phyloP scores from a whole-genome alignment of 2,329 filamentous ascomycete species.

The Pseudonectria foliicola region DNA sequence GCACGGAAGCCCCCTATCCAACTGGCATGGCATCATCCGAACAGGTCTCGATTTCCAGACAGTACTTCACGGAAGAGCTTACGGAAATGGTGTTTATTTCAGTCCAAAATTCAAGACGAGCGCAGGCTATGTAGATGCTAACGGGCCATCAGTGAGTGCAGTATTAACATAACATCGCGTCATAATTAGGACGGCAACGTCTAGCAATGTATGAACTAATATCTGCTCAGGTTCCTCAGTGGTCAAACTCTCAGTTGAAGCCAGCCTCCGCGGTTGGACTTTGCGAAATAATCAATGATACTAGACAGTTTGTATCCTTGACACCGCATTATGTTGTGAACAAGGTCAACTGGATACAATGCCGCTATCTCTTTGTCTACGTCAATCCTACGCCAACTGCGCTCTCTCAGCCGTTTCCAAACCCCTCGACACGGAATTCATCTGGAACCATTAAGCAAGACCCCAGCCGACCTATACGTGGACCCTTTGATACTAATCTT shows the following conservation, averaged over 20 bases:
- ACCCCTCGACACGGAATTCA: background rate
- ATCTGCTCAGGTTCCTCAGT: conserved; percentile 25
- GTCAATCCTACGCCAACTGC: conserved; percentile 10
- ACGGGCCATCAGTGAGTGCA: background rate
- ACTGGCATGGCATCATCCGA: conserved; percentile 88
- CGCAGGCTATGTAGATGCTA: conserved; percentile 5
- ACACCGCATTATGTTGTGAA: conserved; percentile 64
- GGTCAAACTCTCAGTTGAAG: conserved; percentile 61
- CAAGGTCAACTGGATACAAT: conserved; percentile 81
- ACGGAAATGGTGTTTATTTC: conserved; percentile 77
- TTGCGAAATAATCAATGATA: conserved; percentile 78
- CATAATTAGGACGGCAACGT: too few species aligned
- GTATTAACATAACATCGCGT: background rate
- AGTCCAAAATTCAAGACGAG: conserved; percentile 31
- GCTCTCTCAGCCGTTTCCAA: conserved; percentile 6
- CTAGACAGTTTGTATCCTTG: conserved; percentile 49
- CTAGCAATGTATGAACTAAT: conserved; percentile 2
- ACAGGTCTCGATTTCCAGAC: conserved; percentile 69
- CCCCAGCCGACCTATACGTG: conserved; percentile 8
- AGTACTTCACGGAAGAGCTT: conserved; percentile 58
- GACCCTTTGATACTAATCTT: background rate
- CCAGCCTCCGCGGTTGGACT: conserved; percentile 59
- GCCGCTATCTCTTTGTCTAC: conserved; percentile 67
- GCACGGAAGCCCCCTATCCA: conserved; percentile 70
- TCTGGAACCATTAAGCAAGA: conserved; percentile 23